phyloP scores from a whole-genome alignment of 2,329 filamentous ascomycete genomes.

The Fusarium coffeatum region DNA sequence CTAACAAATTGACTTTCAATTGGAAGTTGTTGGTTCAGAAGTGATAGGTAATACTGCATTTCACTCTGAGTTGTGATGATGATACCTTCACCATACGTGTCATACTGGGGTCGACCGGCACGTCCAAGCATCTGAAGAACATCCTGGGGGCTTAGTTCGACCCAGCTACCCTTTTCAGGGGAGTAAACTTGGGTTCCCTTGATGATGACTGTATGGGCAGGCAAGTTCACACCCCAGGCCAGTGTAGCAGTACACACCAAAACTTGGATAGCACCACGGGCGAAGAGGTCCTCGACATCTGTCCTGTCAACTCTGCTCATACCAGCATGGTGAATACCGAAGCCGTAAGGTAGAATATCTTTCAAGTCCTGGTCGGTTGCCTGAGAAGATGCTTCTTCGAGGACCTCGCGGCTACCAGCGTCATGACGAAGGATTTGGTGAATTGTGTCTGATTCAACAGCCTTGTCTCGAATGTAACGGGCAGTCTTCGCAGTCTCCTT shows the following conservation, averaged over 20 bases:
- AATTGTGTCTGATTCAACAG: slow-evolving; percentile 96
- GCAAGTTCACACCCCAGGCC: slow-evolving; percentile 98
- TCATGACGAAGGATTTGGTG: slow-evolving; percentile 94
- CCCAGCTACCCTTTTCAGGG: slow-evolving; percentile 98
- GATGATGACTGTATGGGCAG: slow-evolving; percentile 97
- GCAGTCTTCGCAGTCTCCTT: slow-evolving; percentile 99
- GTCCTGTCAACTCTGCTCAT: slow-evolving; percentile 96
- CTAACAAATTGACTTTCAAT: slow-evolving; percentile 97
- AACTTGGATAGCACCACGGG: slow-evolving; percentile 90
- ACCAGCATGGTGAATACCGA: slow-evolving; percentile 98
- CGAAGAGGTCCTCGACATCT: slow-evolving; percentile 94
- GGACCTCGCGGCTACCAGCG: slow-evolving; percentile 87
- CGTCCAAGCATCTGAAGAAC: slow-evolving; percentile 98
- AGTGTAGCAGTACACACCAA: slow-evolving; percentile 98
- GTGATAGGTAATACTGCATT: slow-evolving; percentile 95
- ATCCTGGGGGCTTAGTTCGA: slow-evolving; percentile 96
- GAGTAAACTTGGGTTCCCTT: slow-evolving; percentile 99
- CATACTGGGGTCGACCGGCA: slow-evolving; percentile 94
- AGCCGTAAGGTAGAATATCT: slow-evolving; percentile 93
- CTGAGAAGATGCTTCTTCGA: slow-evolving; percentile 84
- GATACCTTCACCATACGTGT: slow-evolving; percentile 97
- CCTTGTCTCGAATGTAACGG: slow-evolving; percentile 95
- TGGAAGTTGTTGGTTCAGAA: slow-evolving; percentile 95
- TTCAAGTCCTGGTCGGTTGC: slow-evolving; percentile 90
- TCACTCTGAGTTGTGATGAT: slow-evolving; percentile 97